Percentiles rank a stretch among this genome's conserved stretches.
Evolutionary conservation across 2,329 filamentous ascomycete genomes (phyloP).

Genomic region (Hirsutella thompsonii): DNA sequence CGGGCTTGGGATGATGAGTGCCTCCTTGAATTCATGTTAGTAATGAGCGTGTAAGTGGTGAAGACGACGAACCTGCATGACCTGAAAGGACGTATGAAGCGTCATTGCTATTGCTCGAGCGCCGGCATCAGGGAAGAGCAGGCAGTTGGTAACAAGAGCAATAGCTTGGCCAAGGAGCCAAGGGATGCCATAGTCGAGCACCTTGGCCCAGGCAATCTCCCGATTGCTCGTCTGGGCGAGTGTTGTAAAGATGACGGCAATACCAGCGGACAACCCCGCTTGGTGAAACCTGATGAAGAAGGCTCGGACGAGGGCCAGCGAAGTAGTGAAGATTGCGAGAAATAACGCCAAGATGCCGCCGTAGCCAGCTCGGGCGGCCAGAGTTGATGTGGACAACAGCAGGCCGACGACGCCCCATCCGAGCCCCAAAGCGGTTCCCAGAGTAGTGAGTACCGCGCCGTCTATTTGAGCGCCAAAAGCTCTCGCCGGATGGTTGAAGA

Average conservation of each 20-base stretch:
- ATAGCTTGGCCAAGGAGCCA: slow-evolving; percentile 43
- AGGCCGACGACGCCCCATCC: slow-evolving; percentile 42
- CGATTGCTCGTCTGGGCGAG: slow-evolving; percentile 32
- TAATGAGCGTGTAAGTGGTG: not conserved
- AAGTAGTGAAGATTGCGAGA: slow-evolving; percentile 37
- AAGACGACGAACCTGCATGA: slow-evolving; percentile 27
- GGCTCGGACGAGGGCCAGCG: slow-evolving; percentile 38
- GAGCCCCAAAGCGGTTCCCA: slow-evolving; percentile 39
- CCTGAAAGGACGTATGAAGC: slow-evolving; percentile 31
- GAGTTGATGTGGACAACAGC: slow-evolving; percentile 37
- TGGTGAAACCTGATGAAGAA: slow-evolving; percentile 45
- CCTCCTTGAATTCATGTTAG: slow-evolving; percentile 11
- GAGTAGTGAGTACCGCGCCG: slow-evolving; percentile 36
- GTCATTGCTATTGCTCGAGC: slow-evolving; percentile 35
- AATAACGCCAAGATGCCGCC: slow-evolving; percentile 44
- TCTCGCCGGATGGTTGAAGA: slow-evolving; percentile 44
- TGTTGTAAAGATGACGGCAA: slow-evolving; percentile 40
- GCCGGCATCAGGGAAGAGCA: slow-evolving; percentile 41
- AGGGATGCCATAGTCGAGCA: slow-evolving; percentile 39
- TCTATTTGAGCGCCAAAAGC: slow-evolving; percentile 45
- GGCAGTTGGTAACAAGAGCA: slow-evolving; percentile 32
- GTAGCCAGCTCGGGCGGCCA: slow-evolving; percentile 30
- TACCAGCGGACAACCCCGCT: slow-evolving; percentile 38
- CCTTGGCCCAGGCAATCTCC: slow-evolving; percentile 33
- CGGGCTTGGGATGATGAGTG: slow-evolving; percentile 16